Percentiles rank a stretch among this genome's conserved stretches.
Conservation (phyloP, 2,329 filamentous ascomycete species). For the Sclerotinia minor region DNA sequence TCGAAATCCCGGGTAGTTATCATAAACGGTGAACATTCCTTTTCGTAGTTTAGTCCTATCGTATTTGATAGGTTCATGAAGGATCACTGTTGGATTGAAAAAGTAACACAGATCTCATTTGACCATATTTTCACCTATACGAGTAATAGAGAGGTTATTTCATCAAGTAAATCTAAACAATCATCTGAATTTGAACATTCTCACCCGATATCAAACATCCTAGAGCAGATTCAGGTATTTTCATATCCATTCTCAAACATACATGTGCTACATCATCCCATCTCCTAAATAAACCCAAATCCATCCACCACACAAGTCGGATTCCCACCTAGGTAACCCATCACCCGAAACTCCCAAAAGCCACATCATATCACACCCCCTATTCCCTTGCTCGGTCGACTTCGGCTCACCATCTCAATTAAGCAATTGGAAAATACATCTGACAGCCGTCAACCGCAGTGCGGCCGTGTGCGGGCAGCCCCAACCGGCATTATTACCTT, state of each 20-base stretch:
- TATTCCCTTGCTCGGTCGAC: slow-evolving; percentile 15
- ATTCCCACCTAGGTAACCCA: slow-evolving; percentile 6
- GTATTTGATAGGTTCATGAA: neutral
- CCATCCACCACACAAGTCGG: neutral
- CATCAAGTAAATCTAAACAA: neutral
- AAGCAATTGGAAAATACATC: slow-evolving; percentile 5
- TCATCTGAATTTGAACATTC: neutral
- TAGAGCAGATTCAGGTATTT: neutral
- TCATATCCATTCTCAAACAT: no score
- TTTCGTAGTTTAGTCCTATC: neutral
- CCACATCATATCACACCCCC: slow-evolving; percentile 17
- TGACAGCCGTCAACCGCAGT: slow-evolving; percentile 20
- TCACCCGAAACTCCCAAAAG: neutral
- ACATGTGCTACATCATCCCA: neutral
- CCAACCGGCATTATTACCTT: slow-evolving; percentile 13
- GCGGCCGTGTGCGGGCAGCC: slow-evolving; percentile 14
- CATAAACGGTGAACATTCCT: slow-evolving; percentile 21
- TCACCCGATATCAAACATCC: neutral
- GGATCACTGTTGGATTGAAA: neutral
- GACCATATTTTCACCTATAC: neutral
- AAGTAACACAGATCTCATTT: neutral
- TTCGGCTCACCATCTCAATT: slow-evolving; percentile 12
- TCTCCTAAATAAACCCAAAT: neutral
- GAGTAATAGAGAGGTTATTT: neutral
- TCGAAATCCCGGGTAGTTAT: slow-evolving; percentile 10